Percentiles rank a stretch among this genome's conserved stretches.
Conservation (phyloP, 129 eudicot species). For the Centaurea solstitialis region DNA sequence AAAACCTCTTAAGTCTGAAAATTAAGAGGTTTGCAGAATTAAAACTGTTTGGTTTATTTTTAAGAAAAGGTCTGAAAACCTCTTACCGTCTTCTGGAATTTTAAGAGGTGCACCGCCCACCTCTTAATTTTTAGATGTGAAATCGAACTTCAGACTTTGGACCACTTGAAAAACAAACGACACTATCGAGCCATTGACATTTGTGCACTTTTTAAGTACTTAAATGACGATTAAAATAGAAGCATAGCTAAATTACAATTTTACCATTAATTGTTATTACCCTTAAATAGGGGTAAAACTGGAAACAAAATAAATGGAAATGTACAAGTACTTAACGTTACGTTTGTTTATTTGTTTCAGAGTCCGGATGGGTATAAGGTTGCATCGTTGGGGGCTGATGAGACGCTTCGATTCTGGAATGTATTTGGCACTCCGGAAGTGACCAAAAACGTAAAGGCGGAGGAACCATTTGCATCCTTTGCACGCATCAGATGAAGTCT, state of each 20-base stretch:
- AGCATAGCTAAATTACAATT: not conserved
- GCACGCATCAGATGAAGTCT: slow-evolving; percentile 46
- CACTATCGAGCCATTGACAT: not conserved
- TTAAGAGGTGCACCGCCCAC: no score
- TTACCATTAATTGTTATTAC: not conserved
- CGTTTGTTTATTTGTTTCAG: slow-evolving; percentile 32
- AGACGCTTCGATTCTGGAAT: slow-evolving; percentile 68
- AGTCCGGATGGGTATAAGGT: slow-evolving; percentile 78
- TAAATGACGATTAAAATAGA: not conserved
- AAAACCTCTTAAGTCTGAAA: no score
- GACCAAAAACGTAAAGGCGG: slow-evolving; percentile 33
- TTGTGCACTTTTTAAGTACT: not conserved
- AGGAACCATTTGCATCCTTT: slow-evolving; percentile 60
- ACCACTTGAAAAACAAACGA: no score
- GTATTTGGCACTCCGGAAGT: slow-evolving; percentile 55
- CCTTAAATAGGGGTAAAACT: not conserved
- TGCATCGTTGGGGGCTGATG: slow-evolving; percentile 66
- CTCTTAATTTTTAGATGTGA: no score
- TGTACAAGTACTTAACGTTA: not conserved
- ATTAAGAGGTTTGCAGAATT: no score
- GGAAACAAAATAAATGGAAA: not conserved
- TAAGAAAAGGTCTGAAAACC: no score
- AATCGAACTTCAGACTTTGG: no score
- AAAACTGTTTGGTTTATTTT: no score
- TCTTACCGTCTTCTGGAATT: no score